A percentile compares a stretch with the other conserved stretches of the same genome.
Evolutionary conservation across 768 basidiomycete genomes (phyloP).

Genomic region (Tricholoma bakamatsutake): DNA sequence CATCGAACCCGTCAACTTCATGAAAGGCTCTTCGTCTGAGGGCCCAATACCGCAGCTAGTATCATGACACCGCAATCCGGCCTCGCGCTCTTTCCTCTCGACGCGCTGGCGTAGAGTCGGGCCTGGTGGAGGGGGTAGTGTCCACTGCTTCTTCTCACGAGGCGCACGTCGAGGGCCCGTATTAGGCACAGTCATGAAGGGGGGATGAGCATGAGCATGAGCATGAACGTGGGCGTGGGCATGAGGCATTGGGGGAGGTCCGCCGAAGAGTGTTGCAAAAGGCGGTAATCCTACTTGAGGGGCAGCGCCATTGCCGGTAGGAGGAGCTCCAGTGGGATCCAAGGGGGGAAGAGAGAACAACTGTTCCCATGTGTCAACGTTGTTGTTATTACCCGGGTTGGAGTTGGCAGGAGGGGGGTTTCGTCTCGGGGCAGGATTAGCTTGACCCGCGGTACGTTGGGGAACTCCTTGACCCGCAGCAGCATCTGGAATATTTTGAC

Average conservation of each 20-base stretch:
- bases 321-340: neutral
- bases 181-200: slow-evolving; percentile 12
- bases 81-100: slow-evolving; percentile 67
- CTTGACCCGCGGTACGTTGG: neutral
- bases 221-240: neutral
- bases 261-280: slow-evolving; percentile 1
- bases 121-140: slow-evolving; percentile 58
- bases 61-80: slow-evolving; percentile 67
- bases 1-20: slow-evolving; percentile 22
- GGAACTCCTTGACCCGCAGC: neutral
- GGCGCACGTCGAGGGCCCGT: slow-evolving; percentile 11
- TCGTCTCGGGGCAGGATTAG: neutral
- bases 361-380: neutral
- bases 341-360: neutral
- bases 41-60: slow-evolving; percentile 71
- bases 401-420: neutral
- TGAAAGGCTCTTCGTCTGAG: slow-evolving; percentile 61
- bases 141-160: slow-evolving; percentile 44
- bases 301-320: neutral
- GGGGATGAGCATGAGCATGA: slow-evolving; percentile 7
- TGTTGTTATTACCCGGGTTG: neutral
- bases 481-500: neutral
- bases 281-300: slow-evolving; percentile 1
- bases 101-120: slow-evolving; percentile 67
- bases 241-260: neutral